Percentiles rank a stretch among this genome's conserved stretches.
Conservation (phyloP, 2,329 filamentous ascomycete genomes). For the Diaporthe longicolla region DNA sequence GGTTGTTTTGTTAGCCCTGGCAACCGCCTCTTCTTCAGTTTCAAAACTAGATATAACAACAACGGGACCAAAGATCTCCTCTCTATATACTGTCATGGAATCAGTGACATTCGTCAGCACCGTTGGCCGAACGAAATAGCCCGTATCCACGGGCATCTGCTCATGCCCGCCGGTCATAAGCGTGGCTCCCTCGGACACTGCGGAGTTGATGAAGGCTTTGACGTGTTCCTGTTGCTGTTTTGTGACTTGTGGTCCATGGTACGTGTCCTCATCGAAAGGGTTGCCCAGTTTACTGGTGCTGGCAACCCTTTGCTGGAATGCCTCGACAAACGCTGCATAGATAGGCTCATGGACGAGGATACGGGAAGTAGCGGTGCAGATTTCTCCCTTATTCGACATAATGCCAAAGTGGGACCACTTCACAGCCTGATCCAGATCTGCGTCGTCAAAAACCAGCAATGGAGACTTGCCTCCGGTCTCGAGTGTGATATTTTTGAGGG, state of each 20-base stretch:
- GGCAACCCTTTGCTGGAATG: slow-evolving; percentile 71
- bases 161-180: slow-evolving; percentile 72
- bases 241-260: slow-evolving; percentile 80
- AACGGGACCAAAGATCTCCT: slow-evolving; percentile 56
- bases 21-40: slow-evolving; percentile 55
- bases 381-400: slow-evolving; percentile 72
- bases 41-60: slow-evolving; percentile 53
- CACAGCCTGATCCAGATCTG: slow-evolving; percentile 73
- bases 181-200: slow-evolving; percentile 75
- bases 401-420: slow-evolving; percentile 63
- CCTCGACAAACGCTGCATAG: slow-evolving; percentile 72
- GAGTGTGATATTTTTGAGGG: slow-evolving; percentile 72
- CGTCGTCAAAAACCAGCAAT: slow-evolving; percentile 72
- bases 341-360: slow-evolving; percentile 71
- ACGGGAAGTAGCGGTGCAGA: slow-evolving; percentile 72
- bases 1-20: slow-evolving; percentile 59
- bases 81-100: slow-evolving; percentile 52
- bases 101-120: slow-evolving; percentile 54
- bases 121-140: slow-evolving; percentile 54
- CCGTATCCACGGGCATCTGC: slow-evolving; percentile 65
- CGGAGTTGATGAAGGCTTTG: slow-evolving; percentile 75
- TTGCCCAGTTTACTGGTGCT: slow-evolving; percentile 74
- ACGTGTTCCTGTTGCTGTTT: slow-evolving; percentile 77
- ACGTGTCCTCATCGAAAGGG: slow-evolving; percentile 74
- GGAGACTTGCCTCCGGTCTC: slow-evolving; percentile 75